These are phyloP conservation scores for Panicum miliaceum DNA, from an alignment of 176 grass and related monocot genomes.

Conservation along the genomic window DNA sequence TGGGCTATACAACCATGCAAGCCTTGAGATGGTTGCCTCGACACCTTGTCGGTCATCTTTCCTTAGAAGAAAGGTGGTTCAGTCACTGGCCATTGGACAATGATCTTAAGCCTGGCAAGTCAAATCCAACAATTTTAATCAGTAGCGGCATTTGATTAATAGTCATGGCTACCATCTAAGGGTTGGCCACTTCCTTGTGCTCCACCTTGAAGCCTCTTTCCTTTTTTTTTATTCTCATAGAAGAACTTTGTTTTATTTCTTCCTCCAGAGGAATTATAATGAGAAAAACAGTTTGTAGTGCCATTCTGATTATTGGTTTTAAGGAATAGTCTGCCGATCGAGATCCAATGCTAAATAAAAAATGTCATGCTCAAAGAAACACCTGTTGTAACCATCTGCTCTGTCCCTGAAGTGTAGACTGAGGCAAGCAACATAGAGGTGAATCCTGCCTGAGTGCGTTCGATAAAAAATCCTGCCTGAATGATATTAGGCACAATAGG, in stretches of 20 bases:
- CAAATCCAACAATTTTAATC: slow-evolving; percentile 63
- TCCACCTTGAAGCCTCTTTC: slow-evolving; percentile 34
- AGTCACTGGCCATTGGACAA: slow-evolving; percentile 34
- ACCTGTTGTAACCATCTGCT: background rate
- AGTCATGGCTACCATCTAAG: slow-evolving; percentile 29
- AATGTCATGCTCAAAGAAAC: background rate
- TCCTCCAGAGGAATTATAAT: slow-evolving; percentile 25
- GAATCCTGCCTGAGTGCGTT: too few relatives aligned
- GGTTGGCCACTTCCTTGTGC: slow-evolving; percentile 8
- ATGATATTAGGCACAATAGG: background rate
- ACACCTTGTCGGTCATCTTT: slow-evolving; percentile 52
- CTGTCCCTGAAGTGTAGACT: too few relatives aligned
- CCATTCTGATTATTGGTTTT: background rate
- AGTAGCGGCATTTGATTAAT: slow-evolving; percentile 39
- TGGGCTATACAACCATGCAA: slow-evolving; percentile 50
- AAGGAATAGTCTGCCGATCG: slow-evolving; percentile 8
- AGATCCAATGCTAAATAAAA: background rate
- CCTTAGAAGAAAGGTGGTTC: slow-evolving; percentile 74
- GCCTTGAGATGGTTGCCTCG: slow-evolving; percentile 54
- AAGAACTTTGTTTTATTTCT: slow-evolving; percentile 35
- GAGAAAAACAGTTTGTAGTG: slow-evolving; percentile 21
- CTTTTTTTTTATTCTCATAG: slow-evolving; percentile 21
- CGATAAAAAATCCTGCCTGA: too few relatives aligned
- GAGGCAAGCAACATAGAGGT: too few relatives aligned
- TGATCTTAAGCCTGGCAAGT: slow-evolving; percentile 41